Conservation (phyloP, 2,329 filamentous ascomycete species). For the Anisogramma anomala region DNA sequence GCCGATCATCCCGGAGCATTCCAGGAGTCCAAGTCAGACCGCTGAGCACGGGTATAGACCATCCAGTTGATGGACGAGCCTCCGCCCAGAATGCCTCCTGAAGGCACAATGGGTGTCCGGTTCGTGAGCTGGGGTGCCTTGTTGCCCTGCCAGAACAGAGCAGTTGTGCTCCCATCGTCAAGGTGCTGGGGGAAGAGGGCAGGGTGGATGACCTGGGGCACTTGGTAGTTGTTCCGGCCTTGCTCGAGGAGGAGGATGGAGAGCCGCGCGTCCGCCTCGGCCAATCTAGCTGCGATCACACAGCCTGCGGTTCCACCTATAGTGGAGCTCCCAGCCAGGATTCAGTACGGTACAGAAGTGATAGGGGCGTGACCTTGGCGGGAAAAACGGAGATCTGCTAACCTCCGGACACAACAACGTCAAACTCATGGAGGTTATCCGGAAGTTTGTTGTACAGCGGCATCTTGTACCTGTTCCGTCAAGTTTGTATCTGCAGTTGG, state of each 20-base stretch:
- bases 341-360: too few species aligned
- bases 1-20: constrained; percentile 16
- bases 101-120: constrained; percentile 27
- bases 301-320: constrained; percentile 36
- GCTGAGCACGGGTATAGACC: constrained; percentile 24
- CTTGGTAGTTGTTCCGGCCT: constrained; percentile 40
- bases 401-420: constrained; percentile 41
- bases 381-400: constrained; percentile 3
- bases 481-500: too few species aligned
- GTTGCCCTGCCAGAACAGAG: constrained; percentile 33
- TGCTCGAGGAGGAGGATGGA: constrained; percentile 42
- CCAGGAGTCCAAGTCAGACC: constrained; percentile 19
- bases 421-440: constrained; percentile 30
- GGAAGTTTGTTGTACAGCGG: constrained; percentile 14
- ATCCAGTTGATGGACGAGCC: constrained; percentile 37
- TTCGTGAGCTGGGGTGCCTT: constrained; percentile 28
- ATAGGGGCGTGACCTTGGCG: background rate
- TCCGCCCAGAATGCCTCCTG: constrained; percentile 38
- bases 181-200: constrained; percentile 37
- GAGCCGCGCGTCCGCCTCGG: constrained; percentile 35
- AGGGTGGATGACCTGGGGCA: constrained; percentile 36
- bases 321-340: background rate
- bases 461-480: too few species aligned
- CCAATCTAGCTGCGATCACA: constrained; percentile 37
- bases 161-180: constrained; percentile 29